Evolutionary conservation across 2,329 filamentous ascomycete species (phyloP), one percentile per base, ranked within the genome.

Genomic region (Diplocarpon rosae): DNA sequence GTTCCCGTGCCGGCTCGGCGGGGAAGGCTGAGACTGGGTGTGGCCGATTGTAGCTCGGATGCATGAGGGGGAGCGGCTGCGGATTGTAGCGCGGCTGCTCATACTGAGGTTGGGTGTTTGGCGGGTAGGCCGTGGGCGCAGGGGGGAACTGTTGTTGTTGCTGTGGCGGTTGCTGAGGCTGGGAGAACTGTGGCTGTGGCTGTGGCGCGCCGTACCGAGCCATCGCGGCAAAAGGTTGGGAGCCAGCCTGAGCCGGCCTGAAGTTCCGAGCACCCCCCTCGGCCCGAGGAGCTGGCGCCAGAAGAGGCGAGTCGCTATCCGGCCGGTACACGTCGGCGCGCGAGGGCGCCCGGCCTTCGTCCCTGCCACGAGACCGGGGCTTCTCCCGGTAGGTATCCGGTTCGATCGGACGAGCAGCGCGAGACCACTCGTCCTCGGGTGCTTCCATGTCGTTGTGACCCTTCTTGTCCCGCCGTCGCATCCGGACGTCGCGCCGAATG

Each of bases 401-500:
- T 14, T 42, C 41, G 10, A 36, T 31, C 12, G 54, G 52, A 29
- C 59, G 64, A 32, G 65, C 61, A 45, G 62, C 59, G 15, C 65
- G 61, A 13, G 56, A 42, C 48, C 76, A 81, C 6, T 76, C 74
- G n/a, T 85, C 79, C 16, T 83, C 78, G 53, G 78, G 46, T 5
- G 69, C 66, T 40, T 69, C 70, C 66, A 38, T 61, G 38, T 69
- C 67, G 36, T 66, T 66, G 39, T 68, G 69, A 10, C 71, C 67
- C 66, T 90, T 89, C 49, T 75, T 75, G 48, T 87, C 84, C 31
- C 87, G 80, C 59, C 86, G 82, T 65, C 88, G 80, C 85, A 95
- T 93, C 46, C 88, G 80, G 6, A 94, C 86, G 66, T 96, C 92
- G 52, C 92, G 85, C 45, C 92, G 79, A 58, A 98, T 98, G 37